These are phyloP conservation scores for Ailanthus altissimus DNA, from an alignment of 345 rosid species.

Conservation along the genomic window DNA sequence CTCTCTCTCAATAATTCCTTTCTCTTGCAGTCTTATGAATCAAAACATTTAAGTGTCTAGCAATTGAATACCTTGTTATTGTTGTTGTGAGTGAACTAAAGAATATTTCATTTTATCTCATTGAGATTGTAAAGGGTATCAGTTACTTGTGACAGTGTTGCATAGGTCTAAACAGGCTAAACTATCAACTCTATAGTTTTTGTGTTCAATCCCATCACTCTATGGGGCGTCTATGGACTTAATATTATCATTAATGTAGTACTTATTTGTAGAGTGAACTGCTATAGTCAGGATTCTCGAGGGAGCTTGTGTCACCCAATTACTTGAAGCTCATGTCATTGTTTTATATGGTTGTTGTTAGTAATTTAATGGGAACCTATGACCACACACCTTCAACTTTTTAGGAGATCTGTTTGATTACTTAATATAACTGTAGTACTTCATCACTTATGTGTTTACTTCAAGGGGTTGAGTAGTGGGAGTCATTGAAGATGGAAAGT, in stretches of 20 bases:
- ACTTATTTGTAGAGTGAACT: not conserved
- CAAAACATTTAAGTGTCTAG: not conserved
- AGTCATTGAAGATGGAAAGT: too few relatives aligned
- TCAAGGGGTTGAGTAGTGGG: not conserved
- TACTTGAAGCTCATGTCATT: not conserved
- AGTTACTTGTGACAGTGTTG: not conserved
- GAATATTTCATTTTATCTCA: not conserved
- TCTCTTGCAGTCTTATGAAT: not conserved
- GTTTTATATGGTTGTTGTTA: not conserved
- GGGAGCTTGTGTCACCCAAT: not conserved
- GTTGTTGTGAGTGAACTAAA: not conserved
- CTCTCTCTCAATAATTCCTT: not conserved
- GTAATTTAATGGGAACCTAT: constrained; percentile 1
- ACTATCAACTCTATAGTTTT: not conserved
- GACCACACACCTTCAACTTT: not conserved
- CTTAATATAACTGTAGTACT: too few relatives aligned
- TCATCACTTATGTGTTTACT: not conserved
- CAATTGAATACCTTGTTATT: not conserved
- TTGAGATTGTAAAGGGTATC: not conserved
- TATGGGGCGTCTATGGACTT: not conserved
- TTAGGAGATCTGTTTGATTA: not conserved
- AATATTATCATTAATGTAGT: not conserved
- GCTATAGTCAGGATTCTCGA: not conserved
- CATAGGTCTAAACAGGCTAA: not conserved
- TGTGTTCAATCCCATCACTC: not conserved